phyloP scores from a whole-genome alignment of 805 yeast species.

The Candida sonorensis region DNA sequence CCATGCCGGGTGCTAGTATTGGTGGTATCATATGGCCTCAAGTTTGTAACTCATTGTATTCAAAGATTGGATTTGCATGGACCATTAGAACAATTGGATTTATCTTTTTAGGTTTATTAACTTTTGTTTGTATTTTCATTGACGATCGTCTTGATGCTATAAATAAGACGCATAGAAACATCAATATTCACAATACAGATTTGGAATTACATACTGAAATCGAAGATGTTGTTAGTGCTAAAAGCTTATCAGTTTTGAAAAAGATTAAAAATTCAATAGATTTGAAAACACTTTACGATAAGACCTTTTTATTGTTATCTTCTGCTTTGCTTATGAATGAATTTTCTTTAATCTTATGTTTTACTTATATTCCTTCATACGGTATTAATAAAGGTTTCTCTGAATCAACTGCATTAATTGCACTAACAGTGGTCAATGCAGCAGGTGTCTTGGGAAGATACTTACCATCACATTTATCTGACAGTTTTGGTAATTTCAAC shows the following conservation, averaged over 20 bases:
- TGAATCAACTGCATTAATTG: slow-evolving; percentile 33
- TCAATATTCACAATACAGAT: no score
- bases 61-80: slow-evolving; percentile 51
- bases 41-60: slow-evolving; percentile 43
- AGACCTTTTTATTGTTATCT: slow-evolving; percentile 33
- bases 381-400: slow-evolving; percentile 43
- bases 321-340: slow-evolving; percentile 42
- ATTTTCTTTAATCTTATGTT: slow-evolving; percentile 42
- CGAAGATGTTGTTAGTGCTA: no score
- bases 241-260: no score
- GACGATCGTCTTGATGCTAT: slow-evolving; percentile 22
- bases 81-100: slow-evolving; percentile 50
- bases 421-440: slow-evolving; percentile 40
- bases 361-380: slow-evolving; percentile 53
- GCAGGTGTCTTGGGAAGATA: slow-evolving; percentile 39
- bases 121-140: slow-evolving; percentile 27
- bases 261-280: slow-evolving; percentile 29
- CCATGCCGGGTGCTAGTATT: slow-evolving; percentile 52
- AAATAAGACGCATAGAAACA: slow-evolving; percentile 4
- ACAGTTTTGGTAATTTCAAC: slow-evolving; percentile 39
- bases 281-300: slow-evolving; percentile 34
- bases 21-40: slow-evolving; percentile 54
- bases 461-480: slow-evolving; percentile 39
- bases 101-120: slow-evolving; percentile 29
- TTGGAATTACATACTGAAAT: no score